phyloP scores from a whole-genome alignment of 2,329 filamentous ascomycete genomes.

The Dothideomycetidae sp. region DNA sequence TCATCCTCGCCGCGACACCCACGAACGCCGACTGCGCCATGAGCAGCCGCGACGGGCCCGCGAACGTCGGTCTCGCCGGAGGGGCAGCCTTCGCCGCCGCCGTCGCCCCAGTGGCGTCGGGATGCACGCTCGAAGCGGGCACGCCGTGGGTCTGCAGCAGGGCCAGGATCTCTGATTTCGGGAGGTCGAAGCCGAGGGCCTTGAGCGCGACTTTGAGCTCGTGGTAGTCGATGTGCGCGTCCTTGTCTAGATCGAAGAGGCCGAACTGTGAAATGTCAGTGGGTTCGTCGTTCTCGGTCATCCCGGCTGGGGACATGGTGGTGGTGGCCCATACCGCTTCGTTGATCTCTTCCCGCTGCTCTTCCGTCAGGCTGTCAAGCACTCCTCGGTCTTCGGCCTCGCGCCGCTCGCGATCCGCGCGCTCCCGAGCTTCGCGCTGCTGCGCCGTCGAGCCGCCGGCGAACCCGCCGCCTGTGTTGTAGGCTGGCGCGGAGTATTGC shows the following conservation, averaged over 20 bases:
- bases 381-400: constrained; percentile 32
- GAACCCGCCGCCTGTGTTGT: constrained; percentile 20
- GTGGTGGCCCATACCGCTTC: constrained; percentile 58
- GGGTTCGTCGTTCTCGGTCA: not conserved
- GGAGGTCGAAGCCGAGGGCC: constrained; percentile 82
- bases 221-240: constrained; percentile 89
- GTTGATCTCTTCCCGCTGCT: constrained; percentile 55
- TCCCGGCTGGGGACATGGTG: not conserved
- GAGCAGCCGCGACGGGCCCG: constrained; percentile 46
- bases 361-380: constrained; percentile 55
- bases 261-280: constrained; percentile 49
- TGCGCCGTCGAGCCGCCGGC: constrained; percentile 25
- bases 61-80: constrained; percentile 20
- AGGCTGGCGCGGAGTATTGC: constrained; percentile 17
- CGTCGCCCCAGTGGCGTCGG: constrained; percentile 40
- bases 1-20: constrained; percentile 59
- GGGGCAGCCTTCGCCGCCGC: constrained; percentile 15
- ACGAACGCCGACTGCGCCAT: constrained; percentile 62
- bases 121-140: constrained; percentile 26
- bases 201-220: constrained; percentile 95
- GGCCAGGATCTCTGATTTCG: constrained; percentile 69
- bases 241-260: constrained; percentile 93
- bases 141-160: constrained; percentile 72
- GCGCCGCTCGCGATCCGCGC: constrained; percentile 27
- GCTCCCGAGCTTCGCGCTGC: constrained; percentile 29